A percentile compares a stretch with the other conserved stretches of the same genome.
These are phyloP conservation scores for Euphorbia celastroides DNA, from an alignment of 441 rosid genomes.

Conservation along the genomic window DNA sequence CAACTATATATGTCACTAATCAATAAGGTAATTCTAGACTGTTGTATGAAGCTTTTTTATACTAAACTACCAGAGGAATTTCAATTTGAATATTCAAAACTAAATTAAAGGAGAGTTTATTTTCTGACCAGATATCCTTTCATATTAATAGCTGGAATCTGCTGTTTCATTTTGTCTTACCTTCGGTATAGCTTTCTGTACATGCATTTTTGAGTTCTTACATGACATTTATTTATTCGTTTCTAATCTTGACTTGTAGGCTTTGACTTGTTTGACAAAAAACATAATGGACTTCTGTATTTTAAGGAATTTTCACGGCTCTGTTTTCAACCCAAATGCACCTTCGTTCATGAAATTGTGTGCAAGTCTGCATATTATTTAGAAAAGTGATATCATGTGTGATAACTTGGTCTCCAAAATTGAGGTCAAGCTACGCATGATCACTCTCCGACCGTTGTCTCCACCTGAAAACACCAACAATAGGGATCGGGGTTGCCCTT, in stretches of 20 bases:
- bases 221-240: background rate
- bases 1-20: slow-evolving; percentile 83
- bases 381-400: too few relatives aligned
- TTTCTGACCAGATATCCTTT: slow-evolving; percentile 70
- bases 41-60: background rate
- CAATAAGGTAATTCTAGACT: slow-evolving; percentile 52
- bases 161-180: background rate
- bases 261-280: slow-evolving; percentile 85
- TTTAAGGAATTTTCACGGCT: slow-evolving; percentile 84
- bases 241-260: slow-evolving; percentile 40
- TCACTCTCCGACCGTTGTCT: too few relatives aligned
- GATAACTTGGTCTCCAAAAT: too few relatives aligned
- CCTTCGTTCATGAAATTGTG: slow-evolving; percentile 72
- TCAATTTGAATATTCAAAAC: slow-evolving; percentile 84
- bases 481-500: too few relatives aligned
- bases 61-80: slow-evolving; percentile 63
- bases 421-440: too few relatives aligned
- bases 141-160: background rate
- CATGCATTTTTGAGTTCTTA: background rate
- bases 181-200: background rate
- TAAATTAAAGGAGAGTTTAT: slow-evolving; percentile 82
- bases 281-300: slow-evolving; percentile 85
- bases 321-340: slow-evolving; percentile 84
- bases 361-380: slow-evolving; percentile 24
- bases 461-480: too few relatives aligned